phyloP scores from a whole-genome alignment of 2,329 filamentous ascomycete genomes.

The Orbilia javanica region DNA sequence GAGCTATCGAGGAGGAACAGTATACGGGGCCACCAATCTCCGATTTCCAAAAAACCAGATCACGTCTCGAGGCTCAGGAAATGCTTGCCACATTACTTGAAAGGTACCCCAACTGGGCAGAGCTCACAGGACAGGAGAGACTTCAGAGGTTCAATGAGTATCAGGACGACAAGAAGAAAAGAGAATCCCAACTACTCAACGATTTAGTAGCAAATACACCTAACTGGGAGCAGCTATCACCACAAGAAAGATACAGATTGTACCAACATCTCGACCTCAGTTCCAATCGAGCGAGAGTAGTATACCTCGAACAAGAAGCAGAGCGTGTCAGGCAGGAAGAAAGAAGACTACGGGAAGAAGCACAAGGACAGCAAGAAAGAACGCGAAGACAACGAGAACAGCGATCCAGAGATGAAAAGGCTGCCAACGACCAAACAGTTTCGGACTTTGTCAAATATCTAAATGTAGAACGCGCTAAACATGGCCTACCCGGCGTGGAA shows the following conservation, averaged over 20 bases:
- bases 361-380: background rate
- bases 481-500: too few relatives aligned
- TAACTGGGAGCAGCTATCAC: background rate
- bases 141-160: background rate
- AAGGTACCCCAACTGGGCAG: constrained; percentile 3
- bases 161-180: background rate
- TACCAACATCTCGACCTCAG: background rate
- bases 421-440: background rate
- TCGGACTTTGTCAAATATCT: background rate
- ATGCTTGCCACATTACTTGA: background rate
- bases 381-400: background rate
- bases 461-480: background rate
- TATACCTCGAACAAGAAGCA: background rate
- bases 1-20: too few relatives aligned
- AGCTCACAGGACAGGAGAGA: background rate
- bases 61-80: background rate
- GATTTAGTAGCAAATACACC: background rate
- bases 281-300: background rate
- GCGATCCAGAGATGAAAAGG: background rate
- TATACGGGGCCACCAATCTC: background rate
- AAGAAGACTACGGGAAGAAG: background rate
- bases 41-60: background rate
- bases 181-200: too few relatives aligned
- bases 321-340: background rate
- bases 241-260: background rate